Base-by-base conservation (phyloP, 2,329 filamentous ascomycete genomes). In the Paecilomyces variotii region DNA sequence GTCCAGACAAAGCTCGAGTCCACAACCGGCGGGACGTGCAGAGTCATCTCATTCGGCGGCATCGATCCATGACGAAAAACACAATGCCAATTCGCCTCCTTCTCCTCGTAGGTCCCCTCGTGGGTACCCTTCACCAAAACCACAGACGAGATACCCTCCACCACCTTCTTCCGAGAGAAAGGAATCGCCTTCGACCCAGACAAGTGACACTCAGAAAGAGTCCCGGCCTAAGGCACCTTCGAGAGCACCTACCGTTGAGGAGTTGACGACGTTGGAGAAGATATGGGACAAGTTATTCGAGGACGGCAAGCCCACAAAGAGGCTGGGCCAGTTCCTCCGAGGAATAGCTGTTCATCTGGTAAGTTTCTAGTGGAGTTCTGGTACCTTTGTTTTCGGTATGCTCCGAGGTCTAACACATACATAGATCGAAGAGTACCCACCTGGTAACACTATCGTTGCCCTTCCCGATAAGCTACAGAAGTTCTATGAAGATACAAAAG, bases 241-340 rank as follows among this genome's bases (percentile, higher is more conserved):
- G 14, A 70, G 76, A 28, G 69, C 74, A 51, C 69, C 72, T 25
- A 78, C 76, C 0, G 68, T 70, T 11, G 72, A 73, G 32, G 83
- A 85, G 60, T 70, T 80, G 61, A 86, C 82, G 1, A 82, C 83
- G 1, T 72, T 88, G 28, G 89, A 92, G 69, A 84, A 82, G 68
- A 86, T 87, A 68, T 96, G 91, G 91, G 88, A 89, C 4, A 79
- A 79, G 9, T 72, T 96, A 2, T 95, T 95, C 68, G 85, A 79
- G 2, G 79, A 85, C 28, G 88, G 87, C 0, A 80, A 82, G 58
- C 84, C 89, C 0, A 92, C 90, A 0, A 73, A 79, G 54, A 80
- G 89, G 56, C 79, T 93, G 14, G 83, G 83, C 0, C 84, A 91
- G 63, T 85, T 94, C 45, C 75, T 95, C 54, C 80, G 85, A 57